phyloP scores from a whole-genome alignment of 371 early-diverging fungal species.

The Mortierella sp. region DNA sequence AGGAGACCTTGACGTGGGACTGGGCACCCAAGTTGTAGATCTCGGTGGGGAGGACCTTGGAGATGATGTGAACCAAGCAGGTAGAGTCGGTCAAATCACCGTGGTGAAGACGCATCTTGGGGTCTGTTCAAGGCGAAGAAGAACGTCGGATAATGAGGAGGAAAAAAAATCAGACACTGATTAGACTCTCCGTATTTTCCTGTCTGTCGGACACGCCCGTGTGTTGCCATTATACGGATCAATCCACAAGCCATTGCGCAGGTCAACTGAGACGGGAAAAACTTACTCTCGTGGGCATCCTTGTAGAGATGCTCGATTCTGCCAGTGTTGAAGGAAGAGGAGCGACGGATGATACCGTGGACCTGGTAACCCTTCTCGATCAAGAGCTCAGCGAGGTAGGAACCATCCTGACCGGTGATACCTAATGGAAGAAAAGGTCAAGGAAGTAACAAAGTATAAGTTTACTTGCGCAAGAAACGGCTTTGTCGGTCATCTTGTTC shows the following conservation, averaged over 20 bases:
- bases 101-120: constrained; percentile 87
- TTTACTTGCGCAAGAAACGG: not conserved
- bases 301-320: constrained; percentile 87
- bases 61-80: constrained; percentile 82
- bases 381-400: constrained; percentile 84
- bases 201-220: not conserved
- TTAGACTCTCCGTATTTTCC: not conserved
- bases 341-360: constrained; percentile 88
- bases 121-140: constrained; percentile 85
- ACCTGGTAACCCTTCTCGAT: constrained; percentile 85
- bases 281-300: constrained; percentile 77
- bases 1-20: constrained; percentile 90
- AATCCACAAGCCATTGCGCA: not conserved
- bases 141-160: constrained; percentile 75
- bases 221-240: not conserved
- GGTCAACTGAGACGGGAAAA: not conserved
- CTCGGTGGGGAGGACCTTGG: constrained; percentile 84
- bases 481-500: not conserved
- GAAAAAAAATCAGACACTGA: not conserved
- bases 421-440: constrained; percentile 60
- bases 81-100: constrained; percentile 92
- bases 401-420: constrained; percentile 91
- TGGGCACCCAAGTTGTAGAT: constrained; percentile 86
- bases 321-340: constrained; percentile 89
- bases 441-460: not conserved